Conservation (phyloP, 768 basidiomycete genomes). For the Cystobasidium ongulense region DNA sequence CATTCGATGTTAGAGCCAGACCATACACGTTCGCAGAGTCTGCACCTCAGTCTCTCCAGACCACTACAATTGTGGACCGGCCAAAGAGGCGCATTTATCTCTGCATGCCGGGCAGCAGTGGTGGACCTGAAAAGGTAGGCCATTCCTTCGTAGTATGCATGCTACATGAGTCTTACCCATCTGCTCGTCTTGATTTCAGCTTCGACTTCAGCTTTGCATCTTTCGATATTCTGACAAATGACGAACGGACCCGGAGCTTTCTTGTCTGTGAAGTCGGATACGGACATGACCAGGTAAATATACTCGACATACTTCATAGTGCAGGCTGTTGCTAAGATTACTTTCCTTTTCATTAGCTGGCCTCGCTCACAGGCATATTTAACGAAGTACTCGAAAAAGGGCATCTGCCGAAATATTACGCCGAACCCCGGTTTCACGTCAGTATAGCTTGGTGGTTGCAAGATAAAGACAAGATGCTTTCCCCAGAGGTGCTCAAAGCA, state of each 20-base stretch:
- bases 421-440: constrained; percentile 71
- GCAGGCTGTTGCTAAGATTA: not conserved
- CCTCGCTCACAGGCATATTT: constrained; percentile 53
- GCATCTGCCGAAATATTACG: constrained; percentile 72
- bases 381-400: constrained; percentile 55
- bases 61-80: constrained; percentile 71
- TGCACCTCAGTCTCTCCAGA: constrained; percentile 79
- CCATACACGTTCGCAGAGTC: constrained; percentile 44
- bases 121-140: constrained; percentile 41
- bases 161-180: not conserved
- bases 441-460: constrained; percentile 79
- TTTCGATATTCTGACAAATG: constrained; percentile 65
- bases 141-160: not conserved
- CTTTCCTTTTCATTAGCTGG: constrained; percentile 51
- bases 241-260: constrained; percentile 72
- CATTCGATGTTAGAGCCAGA: constrained; percentile 46
- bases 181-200: constrained; percentile 47
- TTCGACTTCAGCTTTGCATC: constrained; percentile 65
- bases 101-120: constrained; percentile 55
- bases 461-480: constrained; percentile 53
- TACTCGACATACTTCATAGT: constrained; percentile 26
- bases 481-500: constrained; percentile 47
- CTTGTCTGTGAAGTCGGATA: constrained; percentile 73
- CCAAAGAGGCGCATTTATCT: constrained; percentile 66
- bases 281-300: constrained; percentile 64